Evolutionary conservation across 768 basidiomycete species (phyloP).

Genomic region (Porphyrellus cyaneotinctus): DNA sequence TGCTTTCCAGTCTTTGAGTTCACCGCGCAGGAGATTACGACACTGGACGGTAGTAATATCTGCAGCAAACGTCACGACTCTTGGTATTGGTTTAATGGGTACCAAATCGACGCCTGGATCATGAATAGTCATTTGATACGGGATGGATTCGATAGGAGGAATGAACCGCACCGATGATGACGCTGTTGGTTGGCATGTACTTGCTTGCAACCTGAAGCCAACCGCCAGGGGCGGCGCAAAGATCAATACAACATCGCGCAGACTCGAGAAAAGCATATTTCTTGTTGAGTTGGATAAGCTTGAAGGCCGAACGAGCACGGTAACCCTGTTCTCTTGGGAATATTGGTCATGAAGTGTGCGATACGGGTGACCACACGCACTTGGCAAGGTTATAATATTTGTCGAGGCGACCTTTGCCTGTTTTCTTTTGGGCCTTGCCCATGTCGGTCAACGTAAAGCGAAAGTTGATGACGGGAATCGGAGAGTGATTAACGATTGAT

Average conservation of each 20-base stretch:
- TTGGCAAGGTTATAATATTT: constrained; percentile 97
- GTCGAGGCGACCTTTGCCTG: constrained; percentile 92
- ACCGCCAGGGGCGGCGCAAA: constrained; percentile 98
- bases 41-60: constrained; percentile 95
- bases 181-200: constrained; percentile 90
- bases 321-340: constrained; percentile 90
- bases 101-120: constrained; percentile 86
- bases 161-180: constrained; percentile 72
- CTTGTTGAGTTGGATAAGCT: constrained; percentile 97
- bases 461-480: too few relatives aligned
- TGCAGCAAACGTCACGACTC: constrained; percentile 84
- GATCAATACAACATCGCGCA: constrained; percentile 91
- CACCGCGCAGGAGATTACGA: constrained; percentile 76
- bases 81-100: constrained; percentile 92
- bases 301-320: constrained; percentile 98
- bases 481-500: constrained; percentile 2
- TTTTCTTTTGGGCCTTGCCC: constrained; percentile 89
- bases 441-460: constrained; percentile 31
- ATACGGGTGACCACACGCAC: constrained; percentile 35
- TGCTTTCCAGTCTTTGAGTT: constrained; percentile 98
- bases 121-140: constrained; percentile 9
- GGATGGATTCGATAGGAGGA: constrained; percentile 6
- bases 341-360: constrained; percentile 6
- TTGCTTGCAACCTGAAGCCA: constrained; percentile 99
- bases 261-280: constrained; percentile 91